Conservation (phyloP, 495 filamentous ascomycete species). For the Hypoxylon fuscum region DNA sequence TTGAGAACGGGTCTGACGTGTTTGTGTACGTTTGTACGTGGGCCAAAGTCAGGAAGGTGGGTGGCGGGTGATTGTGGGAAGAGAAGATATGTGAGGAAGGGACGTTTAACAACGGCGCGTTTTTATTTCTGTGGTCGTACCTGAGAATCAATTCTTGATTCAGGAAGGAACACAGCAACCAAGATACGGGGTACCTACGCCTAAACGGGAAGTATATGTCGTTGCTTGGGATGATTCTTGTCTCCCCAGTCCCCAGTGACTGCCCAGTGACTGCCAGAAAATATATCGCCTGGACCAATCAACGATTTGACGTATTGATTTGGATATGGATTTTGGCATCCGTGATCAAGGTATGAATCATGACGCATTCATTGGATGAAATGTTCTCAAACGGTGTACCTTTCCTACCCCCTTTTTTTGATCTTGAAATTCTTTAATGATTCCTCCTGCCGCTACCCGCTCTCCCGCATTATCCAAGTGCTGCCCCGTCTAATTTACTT, state of each 20-base stretch:
- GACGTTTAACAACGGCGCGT: slow-evolving; percentile 18
- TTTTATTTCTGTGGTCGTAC: slow-evolving; percentile 27
- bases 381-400: too few species aligned
- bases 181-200: slow-evolving; percentile 13
- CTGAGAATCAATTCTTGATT: slow-evolving; percentile 8
- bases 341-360: too few species aligned
- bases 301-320: not conserved
- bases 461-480: slow-evolving; percentile 23
- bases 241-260: too few species aligned
- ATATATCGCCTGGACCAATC: too few species aligned
- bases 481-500: slow-evolving; percentile 19
- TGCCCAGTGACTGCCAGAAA: not conserved
- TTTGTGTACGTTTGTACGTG: slow-evolving; percentile 15
- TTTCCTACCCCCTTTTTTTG: slow-evolving; percentile 1
- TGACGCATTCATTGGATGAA: too few species aligned
- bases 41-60: slow-evolving; percentile 6
- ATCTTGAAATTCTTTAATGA: slow-evolving; percentile 29
- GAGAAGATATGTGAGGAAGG: slow-evolving; percentile 21
- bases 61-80: slow-evolving; percentile 23
- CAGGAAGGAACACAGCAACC: slow-evolving; percentile 12
- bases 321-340: not conserved
- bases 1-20: slow-evolving; percentile 4
- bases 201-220: slow-evolving; percentile 12
- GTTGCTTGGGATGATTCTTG: not conserved
- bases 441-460: slow-evolving; percentile 30